Conservation (phyloP, 495 filamentous ascomycete genomes). For the Aspergillus ellipticus region DNA sequence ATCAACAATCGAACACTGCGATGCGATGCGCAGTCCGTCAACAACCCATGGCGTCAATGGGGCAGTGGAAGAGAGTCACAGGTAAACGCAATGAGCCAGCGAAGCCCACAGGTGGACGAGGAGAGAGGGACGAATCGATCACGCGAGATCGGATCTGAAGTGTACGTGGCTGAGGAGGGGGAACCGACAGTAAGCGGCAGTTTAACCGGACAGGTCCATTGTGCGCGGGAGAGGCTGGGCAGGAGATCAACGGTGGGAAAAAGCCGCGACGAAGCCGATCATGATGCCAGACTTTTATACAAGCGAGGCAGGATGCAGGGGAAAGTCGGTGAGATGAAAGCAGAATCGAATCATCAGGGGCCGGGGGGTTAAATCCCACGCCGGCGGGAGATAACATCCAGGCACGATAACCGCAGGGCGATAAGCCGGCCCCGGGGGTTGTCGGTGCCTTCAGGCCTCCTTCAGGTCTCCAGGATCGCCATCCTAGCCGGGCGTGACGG, state of each 20-base stretch:
- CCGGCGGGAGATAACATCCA: background rate
- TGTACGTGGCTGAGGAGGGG: conserved; percentile 1
- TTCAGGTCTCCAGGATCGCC: background rate
- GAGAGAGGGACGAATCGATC: background rate
- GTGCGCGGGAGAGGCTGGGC: conserved; percentile 1
- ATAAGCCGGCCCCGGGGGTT: background rate
- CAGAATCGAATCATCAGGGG: background rate
- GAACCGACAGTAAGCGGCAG: conserved; percentile 19
- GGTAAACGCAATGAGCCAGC: background rate
- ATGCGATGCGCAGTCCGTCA: background rate
- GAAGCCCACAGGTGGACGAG: background rate
- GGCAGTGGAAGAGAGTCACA: background rate
- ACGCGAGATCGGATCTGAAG: conserved; percentile 7
- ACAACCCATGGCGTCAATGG: conserved; percentile 11
- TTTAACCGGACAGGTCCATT: conserved; percentile 3
- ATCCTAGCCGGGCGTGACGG: background rate
- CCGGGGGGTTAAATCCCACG: background rate
- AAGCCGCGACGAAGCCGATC: background rate
- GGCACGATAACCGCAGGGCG: background rate
- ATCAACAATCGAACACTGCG: background rate
- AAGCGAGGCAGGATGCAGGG: too few relatives aligned
- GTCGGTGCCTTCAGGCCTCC: background rate
- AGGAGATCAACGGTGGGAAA: conserved; percentile 4
- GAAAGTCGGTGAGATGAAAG: conserved; percentile 21
- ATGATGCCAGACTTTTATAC: background rate